phyloP scores from a whole-genome alignment of 1,284 basidiomycete genomes.

The Rhodotorula sp. region DNA sequence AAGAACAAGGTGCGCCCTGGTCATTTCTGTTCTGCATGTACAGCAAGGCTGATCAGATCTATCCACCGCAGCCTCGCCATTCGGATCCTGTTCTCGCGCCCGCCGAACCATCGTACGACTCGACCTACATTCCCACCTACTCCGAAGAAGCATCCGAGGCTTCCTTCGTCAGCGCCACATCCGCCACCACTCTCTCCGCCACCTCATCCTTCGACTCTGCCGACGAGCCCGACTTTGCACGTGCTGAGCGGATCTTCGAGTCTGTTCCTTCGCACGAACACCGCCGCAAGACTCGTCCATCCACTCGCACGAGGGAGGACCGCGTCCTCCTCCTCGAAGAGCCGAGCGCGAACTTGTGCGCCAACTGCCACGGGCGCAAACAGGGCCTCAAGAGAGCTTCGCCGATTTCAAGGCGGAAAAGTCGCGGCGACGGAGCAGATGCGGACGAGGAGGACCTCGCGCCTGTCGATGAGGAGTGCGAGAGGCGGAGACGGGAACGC shows the following conservation, averaged over 20 bases:
- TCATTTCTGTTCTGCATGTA: too few species aligned
- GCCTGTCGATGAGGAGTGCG: background rate
- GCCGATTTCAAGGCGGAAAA: background rate
- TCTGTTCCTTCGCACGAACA: slow-evolving; percentile 5
- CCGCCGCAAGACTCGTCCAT: background rate
- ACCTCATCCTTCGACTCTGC: slow-evolving; percentile 1
- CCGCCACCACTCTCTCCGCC: background rate
- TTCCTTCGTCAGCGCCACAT: slow-evolving; percentile 3
- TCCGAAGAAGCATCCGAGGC: background rate
- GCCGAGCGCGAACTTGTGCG: slow-evolving; percentile 18
- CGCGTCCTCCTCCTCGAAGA: slow-evolving; percentile 5
- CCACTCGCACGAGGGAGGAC: background rate
- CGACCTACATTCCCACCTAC: slow-evolving; percentile 6
- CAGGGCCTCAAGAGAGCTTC: background rate
- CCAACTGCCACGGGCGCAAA: slow-evolving; percentile 22
- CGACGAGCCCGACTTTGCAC: slow-evolving; percentile 25
- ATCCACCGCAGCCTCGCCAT: too few species aligned
- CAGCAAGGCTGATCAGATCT: too few species aligned
- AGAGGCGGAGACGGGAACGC: slow-evolving; percentile 5
- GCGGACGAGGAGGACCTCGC: slow-evolving; percentile 10
- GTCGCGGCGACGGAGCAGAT: background rate
- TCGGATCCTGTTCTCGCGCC: too few species aligned
- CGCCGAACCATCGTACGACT: background rate
- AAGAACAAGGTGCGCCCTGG: background rate
- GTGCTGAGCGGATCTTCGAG: slow-evolving; percentile 26